Evolutionary conservation across 495 filamentous ascomycete species (phyloP).

Genomic region (Tuber magnatum): DNA sequence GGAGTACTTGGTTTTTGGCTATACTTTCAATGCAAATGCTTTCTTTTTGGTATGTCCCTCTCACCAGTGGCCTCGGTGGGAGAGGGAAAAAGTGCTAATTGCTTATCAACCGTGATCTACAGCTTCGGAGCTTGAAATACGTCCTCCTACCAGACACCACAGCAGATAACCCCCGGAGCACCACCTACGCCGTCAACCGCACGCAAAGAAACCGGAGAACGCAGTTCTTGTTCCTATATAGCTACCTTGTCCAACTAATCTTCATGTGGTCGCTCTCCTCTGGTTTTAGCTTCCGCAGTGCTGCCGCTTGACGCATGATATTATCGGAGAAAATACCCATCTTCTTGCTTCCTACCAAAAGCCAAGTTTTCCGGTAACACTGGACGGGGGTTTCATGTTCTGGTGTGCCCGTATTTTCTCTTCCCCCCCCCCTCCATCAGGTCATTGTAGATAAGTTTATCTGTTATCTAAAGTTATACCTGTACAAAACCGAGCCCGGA

Average conservation of each 20-base stretch:
- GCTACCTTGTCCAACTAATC: conserved; percentile 85
- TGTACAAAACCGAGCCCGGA: neutral
- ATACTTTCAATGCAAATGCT: conserved; percentile 87
- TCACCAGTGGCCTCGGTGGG: neutral
- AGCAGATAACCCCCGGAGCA: conserved; percentile 48
- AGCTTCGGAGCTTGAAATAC: conserved; percentile 93
- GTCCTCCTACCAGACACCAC: conserved; percentile 74
- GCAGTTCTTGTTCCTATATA: conserved; percentile 92
- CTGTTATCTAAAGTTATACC: neutral
- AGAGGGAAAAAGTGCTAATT: neutral
- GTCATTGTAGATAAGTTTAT: neutral
- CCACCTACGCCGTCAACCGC: conserved; percentile 53
- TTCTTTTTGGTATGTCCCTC: conserved; percentile 73
- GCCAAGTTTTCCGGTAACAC: neutral
- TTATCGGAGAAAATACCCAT: neutral
- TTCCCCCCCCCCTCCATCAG: neutral
- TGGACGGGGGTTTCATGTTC: neutral
- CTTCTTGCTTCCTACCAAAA: neutral
- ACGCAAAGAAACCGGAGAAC: conserved; percentile 82
- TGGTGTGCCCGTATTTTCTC: neutral
- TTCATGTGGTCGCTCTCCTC: conserved; percentile 92
- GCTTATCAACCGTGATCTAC: conserved; percentile 11
- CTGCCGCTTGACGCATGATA: neutral
- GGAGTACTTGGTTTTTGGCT: conserved; percentile 83
- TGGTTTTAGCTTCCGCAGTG: conserved; percentile 16